phyloP scores from a whole-genome alignment of 2,329 filamentous ascomycete genomes.

The Paramyrothecium sp. region DNA sequence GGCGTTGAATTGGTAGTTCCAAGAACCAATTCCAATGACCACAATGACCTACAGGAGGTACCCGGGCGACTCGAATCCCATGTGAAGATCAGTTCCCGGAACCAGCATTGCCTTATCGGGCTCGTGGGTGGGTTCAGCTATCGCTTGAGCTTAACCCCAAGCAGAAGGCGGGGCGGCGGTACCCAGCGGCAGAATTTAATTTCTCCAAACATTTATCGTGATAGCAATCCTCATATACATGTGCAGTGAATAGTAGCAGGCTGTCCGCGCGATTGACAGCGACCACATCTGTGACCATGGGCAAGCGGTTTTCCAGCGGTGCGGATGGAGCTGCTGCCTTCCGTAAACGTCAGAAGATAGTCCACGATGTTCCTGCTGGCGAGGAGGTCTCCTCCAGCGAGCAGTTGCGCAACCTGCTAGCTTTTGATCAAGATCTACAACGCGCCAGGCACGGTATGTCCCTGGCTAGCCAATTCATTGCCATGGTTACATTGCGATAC shows the following conservation, averaged over 20 bases:
- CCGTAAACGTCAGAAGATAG: conserved; percentile 55
- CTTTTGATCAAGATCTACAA: conserved; percentile 68
- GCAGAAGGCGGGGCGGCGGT: conserved; percentile 28
- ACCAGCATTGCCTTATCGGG: no score
- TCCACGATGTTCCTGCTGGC: conserved; percentile 54
- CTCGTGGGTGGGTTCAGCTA: neutral
- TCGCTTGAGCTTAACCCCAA: conserved; percentile 7
- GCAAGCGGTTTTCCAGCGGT: conserved; percentile 40
- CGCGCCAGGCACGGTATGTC: conserved; percentile 63
- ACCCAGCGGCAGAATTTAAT: conserved; percentile 33
- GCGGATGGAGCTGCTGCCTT: conserved; percentile 38
- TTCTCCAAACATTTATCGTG: conserved; percentile 21
- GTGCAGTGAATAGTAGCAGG: no score
- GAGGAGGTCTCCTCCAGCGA: conserved; percentile 62
- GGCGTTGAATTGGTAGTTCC: no score
- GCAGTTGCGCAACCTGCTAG: conserved; percentile 67
- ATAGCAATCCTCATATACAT: conserved; percentile 4
- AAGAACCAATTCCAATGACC: no score
- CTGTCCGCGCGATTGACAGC: neutral
- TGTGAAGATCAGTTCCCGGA: no score
- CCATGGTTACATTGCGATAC: neutral
- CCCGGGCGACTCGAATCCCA: no score
- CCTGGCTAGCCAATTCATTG: neutral
- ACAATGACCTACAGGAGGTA: no score
- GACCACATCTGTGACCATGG: conserved; percentile 31